Evolutionary conservation across 2,329 filamentous ascomycete species (phyloP).

Genomic region (Acephala macrosclerotiorum): DNA sequence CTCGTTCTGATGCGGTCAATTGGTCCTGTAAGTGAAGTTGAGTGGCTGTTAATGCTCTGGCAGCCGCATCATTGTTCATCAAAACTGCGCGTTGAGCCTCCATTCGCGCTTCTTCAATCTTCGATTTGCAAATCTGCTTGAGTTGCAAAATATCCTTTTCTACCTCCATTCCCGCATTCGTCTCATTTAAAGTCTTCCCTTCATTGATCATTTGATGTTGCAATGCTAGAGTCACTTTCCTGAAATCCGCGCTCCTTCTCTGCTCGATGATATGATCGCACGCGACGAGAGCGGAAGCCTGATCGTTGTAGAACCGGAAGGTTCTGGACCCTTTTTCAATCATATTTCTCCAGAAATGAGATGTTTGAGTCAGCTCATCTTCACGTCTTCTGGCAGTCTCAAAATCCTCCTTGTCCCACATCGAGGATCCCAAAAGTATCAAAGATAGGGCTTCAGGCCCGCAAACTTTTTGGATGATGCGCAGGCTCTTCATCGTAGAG

Average conservation of each 20-base stretch:
- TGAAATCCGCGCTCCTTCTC: not conserved
- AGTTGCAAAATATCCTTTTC: not conserved
- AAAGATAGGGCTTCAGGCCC: not conserved
- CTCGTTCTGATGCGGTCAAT: not conserved
- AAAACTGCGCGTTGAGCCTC: not conserved
- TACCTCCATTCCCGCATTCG: not conserved
- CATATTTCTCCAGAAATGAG: not conserved
- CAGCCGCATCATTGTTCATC: not conserved
- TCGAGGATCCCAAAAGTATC: not conserved
- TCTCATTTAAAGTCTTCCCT: not conserved
- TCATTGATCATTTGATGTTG: not conserved
- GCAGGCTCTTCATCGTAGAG: not conserved
- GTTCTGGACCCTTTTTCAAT: not conserved
- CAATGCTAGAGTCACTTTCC: not conserved
- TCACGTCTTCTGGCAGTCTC: not conserved
- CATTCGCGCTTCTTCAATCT: not conserved
- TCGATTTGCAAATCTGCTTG: not conserved
- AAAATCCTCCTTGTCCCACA: conserved; percentile 6
- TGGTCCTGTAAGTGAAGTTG: not conserved
- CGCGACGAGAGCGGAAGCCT: not conserved
- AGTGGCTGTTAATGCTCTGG: not conserved
- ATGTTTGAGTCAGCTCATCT: not conserved
- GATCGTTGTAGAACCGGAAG: not conserved
- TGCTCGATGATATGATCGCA: conserved; percentile 1
- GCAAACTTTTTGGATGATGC: not conserved